Evolutionary conservation across 2,329 filamentous ascomycete genomes (phyloP).

Genomic region (Nigrospora oryzae): DNA sequence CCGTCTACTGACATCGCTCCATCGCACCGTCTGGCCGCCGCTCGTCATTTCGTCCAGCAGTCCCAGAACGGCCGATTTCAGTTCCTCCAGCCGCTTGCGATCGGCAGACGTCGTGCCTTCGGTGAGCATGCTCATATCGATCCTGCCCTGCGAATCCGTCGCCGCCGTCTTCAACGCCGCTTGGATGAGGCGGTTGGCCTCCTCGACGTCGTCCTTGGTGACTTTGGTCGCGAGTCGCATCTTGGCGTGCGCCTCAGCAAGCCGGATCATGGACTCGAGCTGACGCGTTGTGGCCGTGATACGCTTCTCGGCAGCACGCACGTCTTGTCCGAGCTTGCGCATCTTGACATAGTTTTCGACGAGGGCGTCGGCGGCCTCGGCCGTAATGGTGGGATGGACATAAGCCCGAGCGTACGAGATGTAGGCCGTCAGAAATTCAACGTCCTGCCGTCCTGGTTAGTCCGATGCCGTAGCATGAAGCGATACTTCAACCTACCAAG

Average conservation of each 20-base stretch:
- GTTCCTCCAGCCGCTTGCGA: conserved; percentile 69
- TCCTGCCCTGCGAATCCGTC: conserved; percentile 86
- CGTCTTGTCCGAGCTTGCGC: conserved; percentile 84
- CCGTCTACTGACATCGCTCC: conserved; percentile 67
- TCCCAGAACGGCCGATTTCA: conserved; percentile 70
- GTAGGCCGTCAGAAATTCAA: conserved; percentile 93
- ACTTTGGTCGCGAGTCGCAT: conserved; percentile 81
- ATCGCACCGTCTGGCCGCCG: conserved; percentile 59
- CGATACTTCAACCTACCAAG: conserved; percentile 48
- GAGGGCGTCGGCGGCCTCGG: conserved; percentile 73
- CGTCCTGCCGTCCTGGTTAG: conserved; percentile 47
- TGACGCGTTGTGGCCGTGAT: conserved; percentile 97
- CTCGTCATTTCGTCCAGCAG: conserved; percentile 76
- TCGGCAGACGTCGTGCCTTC: conserved; percentile 92
- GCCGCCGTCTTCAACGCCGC: conserved; percentile 92
- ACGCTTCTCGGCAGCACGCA: conserved; percentile 82
- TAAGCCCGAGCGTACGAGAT: conserved; percentile 91
- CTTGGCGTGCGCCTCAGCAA: conserved; percentile 92
- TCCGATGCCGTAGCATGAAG: background rate
- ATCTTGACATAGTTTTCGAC: conserved; percentile 87
- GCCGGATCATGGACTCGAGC: conserved; percentile 96
- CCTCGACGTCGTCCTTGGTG: conserved; percentile 72
- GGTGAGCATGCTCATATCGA: conserved; percentile 92
- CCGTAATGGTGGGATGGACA: conserved; percentile 74
- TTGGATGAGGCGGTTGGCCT: conserved; percentile 89